Percentiles rank a stretch among this genome's conserved stretches.
Conservation (phyloP, 495 filamentous ascomycete species). For the Elasticomyces elasticus region DNA sequence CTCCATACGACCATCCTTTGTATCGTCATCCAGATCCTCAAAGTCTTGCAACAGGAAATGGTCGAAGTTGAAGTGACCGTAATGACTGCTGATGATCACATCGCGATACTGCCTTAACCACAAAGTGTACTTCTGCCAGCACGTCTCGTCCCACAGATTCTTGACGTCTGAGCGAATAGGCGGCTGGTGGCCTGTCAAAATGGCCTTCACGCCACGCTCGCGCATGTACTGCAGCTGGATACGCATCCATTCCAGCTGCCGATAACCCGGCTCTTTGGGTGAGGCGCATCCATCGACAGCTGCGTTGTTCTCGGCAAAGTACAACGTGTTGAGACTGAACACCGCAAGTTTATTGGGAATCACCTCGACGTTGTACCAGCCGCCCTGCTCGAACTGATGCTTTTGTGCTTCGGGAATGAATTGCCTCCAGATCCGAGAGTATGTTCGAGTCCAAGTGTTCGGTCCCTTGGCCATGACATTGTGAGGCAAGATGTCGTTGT, state of each 20-base stretch:
- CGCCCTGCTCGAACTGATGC: slow-evolving; percentile 82
- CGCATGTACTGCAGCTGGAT: slow-evolving; percentile 79
- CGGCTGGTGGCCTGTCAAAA: slow-evolving; percentile 88
- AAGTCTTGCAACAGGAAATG: slow-evolving; percentile 93
- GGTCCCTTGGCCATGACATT: slow-evolving; percentile 84
- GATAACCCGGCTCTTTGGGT: slow-evolving; percentile 72
- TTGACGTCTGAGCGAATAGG: slow-evolving; percentile 78
- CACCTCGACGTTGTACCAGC: slow-evolving; percentile 90
- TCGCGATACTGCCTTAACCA: slow-evolving; percentile 88
- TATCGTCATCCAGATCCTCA: slow-evolving; percentile 53
- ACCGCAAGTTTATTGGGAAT: slow-evolving; percentile 79
- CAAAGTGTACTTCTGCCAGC: slow-evolving; percentile 95
- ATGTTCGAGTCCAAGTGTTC: slow-evolving; percentile 69
- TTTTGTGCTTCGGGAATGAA: slow-evolving; percentile 92
- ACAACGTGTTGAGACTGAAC: slow-evolving; percentile 93
- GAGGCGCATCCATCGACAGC: slow-evolving; percentile 80
- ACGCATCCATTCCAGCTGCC: slow-evolving; percentile 95
- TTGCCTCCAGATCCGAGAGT: slow-evolving; percentile 60
- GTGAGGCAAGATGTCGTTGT: slow-evolving; percentile 96
- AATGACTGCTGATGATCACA: slow-evolving; percentile 67
- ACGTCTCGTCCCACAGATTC: slow-evolving; percentile 80
- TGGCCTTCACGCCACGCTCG: slow-evolving; percentile 80
- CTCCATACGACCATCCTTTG: slow-evolving; percentile 37
- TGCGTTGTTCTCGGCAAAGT: slow-evolving; percentile 86
- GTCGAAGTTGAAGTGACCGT: slow-evolving; percentile 97